phyloP scores from a whole-genome alignment of 306 rosid species.

The Cicer chorassanicum region DNA sequence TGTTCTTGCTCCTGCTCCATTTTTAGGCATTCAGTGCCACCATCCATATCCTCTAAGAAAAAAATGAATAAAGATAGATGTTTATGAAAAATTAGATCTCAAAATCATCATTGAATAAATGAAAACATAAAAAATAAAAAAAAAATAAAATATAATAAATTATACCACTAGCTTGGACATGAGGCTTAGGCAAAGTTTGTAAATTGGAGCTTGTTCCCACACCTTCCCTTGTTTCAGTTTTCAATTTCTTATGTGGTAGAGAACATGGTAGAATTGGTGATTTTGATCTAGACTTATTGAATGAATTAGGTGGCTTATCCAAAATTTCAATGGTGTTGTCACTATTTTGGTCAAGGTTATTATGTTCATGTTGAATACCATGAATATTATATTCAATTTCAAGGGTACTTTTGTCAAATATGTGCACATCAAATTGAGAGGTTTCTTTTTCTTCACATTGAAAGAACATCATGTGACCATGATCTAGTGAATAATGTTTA shows the following conservation, averaged over 20 bases:
- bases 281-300: not conserved
- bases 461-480: not conserved
- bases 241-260: not conserved
- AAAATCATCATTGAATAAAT: not conserved
- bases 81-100: not conserved
- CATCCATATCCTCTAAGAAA: conserved; percentile 2
- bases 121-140: not conserved
- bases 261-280: not conserved
- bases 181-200: not conserved
- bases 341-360: not conserved
- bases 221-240: not conserved
- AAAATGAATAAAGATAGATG: not conserved
- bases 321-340: not conserved
- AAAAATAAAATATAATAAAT: not conserved
- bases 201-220: conserved; percentile 17
- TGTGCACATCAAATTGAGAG: not conserved
- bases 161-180: conserved; percentile 17
- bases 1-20: not conserved
- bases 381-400: conserved; percentile 12
- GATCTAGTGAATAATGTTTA: conserved; percentile 12
- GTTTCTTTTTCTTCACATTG: not conserved
- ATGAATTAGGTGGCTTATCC: not conserved
- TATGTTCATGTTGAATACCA: not conserved
- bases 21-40: not conserved
- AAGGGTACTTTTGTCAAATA: not conserved